A percentile compares a stretch with the other conserved stretches of the same genome.
Conservation (phyloP, 129 eudicot genomes). For the Flaveria robusta region DNA sequence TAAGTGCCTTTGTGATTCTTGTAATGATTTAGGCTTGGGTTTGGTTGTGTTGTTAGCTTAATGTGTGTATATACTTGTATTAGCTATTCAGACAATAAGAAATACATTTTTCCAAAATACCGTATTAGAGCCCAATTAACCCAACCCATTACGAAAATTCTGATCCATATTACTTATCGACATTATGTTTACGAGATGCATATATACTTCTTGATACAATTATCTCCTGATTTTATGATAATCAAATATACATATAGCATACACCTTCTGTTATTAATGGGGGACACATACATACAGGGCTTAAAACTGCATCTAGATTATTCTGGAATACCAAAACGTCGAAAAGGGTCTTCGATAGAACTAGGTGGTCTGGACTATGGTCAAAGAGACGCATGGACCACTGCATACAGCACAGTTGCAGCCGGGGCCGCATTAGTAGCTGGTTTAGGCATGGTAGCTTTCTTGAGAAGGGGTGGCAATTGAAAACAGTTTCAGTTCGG, state of each 20-base stretch:
- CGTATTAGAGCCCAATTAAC: neutral
- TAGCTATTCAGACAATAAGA: too few relatives aligned
- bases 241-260: neutral
- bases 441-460: slow-evolving; percentile 84
- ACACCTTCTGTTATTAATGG: slow-evolving; percentile 13
- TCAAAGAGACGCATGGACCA: slow-evolving; percentile 83
- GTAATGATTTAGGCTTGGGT: too few relatives aligned
- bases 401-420: slow-evolving; percentile 84
- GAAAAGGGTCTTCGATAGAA: slow-evolving; percentile 48
- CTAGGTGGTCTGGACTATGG: slow-evolving; percentile 50
- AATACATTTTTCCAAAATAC: too few relatives aligned
- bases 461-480: slow-evolving; percentile 64
- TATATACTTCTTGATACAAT: too few relatives aligned
- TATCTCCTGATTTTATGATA: neutral
- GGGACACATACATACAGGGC: slow-evolving; percentile 56
- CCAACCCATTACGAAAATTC: neutral
- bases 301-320: slow-evolving; percentile 75
- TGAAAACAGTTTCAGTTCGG: slow-evolving; percentile 24
- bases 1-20: too few relatives aligned
- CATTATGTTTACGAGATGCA: neutral
- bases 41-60: too few relatives aligned
- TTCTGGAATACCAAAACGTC: slow-evolving; percentile 51
- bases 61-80: too few relatives aligned
- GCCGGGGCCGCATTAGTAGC: slow-evolving; percentile 97
- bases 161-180: neutral